Conservation (phyloP, 768 basidiomycete species). For the Mrakia gelida region DNA sequence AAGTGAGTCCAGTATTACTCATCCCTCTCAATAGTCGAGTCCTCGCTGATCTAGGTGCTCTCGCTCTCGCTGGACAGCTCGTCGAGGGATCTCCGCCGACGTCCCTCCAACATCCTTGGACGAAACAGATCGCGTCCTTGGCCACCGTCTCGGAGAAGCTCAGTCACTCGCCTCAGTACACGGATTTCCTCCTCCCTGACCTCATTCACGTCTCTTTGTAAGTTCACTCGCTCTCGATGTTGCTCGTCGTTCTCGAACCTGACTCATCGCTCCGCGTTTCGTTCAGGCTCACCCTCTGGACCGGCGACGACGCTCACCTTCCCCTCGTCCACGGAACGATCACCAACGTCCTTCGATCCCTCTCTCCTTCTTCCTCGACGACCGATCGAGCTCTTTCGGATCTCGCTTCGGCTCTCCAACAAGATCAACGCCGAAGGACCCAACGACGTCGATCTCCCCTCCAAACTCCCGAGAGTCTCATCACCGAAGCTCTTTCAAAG, state of each 20-base stretch:
- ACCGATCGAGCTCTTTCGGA: neutral
- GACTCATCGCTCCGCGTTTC: neutral
- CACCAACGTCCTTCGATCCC: neutral
- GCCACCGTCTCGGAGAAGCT: conserved; percentile 7
- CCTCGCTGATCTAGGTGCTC: too few species aligned
- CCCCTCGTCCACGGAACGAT: neutral
- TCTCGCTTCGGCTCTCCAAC: neutral
- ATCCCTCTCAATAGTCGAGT: too few species aligned
- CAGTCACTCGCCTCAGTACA: neutral
- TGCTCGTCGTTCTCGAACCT: neutral
- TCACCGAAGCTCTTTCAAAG: neutral
- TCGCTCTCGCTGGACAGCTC: too few species aligned
- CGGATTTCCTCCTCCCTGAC: neutral
- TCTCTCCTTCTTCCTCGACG: neutral
- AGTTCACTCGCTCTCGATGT: neutral
- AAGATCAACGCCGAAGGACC: neutral
- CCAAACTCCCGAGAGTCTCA: neutral
- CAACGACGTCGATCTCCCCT: neutral
- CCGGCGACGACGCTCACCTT: neutral
- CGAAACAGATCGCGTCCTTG: conserved; percentile 5
- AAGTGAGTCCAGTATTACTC: neutral
- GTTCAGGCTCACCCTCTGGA: neutral
- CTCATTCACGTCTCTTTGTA: conserved; percentile 7
- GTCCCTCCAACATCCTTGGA: neutral
- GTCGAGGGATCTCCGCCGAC: neutral